Conservation (phyloP, 2,329 filamentous ascomycete genomes). For the Bipolaris victoriae region DNA sequence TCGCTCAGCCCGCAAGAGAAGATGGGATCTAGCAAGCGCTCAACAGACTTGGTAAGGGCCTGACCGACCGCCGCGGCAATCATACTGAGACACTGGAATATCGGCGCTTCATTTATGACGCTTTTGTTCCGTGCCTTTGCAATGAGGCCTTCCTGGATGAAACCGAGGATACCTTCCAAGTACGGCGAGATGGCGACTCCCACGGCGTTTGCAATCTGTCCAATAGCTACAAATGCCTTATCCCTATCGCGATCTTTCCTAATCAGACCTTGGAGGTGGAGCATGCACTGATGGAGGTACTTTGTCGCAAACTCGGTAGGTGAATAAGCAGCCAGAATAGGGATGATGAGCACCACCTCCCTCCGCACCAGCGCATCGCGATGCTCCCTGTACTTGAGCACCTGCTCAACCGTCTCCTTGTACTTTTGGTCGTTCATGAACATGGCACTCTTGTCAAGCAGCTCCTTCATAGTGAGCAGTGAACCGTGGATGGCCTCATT, state of each 20-base stretch:
- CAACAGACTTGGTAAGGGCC: slow-evolving; percentile 97
- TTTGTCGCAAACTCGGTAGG: slow-evolving; percentile 86
- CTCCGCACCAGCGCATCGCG: slow-evolving; percentile 85
- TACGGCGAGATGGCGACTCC: slow-evolving; percentile 95
- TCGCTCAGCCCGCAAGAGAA: slow-evolving; percentile 95
- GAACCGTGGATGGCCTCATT: slow-evolving; percentile 94
- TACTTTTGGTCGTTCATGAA: slow-evolving; percentile 95
- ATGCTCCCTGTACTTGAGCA: slow-evolving; percentile 91
- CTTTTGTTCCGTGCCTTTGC: slow-evolving; percentile 72
- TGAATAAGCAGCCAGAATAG: slow-evolving; percentile 89
- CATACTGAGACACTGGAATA: slow-evolving; percentile 98
- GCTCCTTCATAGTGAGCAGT: slow-evolving; percentile 86
- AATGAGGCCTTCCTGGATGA: slow-evolving; percentile 89
- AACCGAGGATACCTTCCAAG: slow-evolving; percentile 89
- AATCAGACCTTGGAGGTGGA: slow-evolving; percentile 89
- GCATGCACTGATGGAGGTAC: slow-evolving; percentile 95
- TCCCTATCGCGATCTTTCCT: slow-evolving; percentile 92
- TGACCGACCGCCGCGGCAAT: slow-evolving; percentile 94
- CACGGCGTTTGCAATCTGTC: slow-evolving; percentile 94
- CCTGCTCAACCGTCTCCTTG: slow-evolving; percentile 88
- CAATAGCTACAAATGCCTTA: slow-evolving; percentile 92
- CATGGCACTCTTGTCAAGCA: slow-evolving; percentile 95
- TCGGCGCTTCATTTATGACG: slow-evolving; percentile 68
- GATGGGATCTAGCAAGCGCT: slow-evolving; percentile 90
- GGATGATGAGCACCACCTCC: slow-evolving; percentile 89